A percentile compares a stretch with the other conserved stretches of the same genome.
Conservation (phyloP, 768 basidiomycete genomes). For the Russula sp. region DNA sequence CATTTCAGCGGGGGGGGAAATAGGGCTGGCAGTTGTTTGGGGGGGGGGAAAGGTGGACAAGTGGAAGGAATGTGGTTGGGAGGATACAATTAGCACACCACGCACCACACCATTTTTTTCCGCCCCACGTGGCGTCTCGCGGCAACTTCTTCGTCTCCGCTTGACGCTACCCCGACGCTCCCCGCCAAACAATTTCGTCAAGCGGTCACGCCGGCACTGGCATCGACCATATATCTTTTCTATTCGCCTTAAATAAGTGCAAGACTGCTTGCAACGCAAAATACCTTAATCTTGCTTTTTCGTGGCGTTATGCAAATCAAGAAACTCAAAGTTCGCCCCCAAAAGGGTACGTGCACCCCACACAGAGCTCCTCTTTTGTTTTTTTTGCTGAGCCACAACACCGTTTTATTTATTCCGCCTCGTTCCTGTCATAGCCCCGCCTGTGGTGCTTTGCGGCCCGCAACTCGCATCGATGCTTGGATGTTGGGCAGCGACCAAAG, state of each 20-base stretch:
- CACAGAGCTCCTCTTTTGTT: background rate
- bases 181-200: background rate
- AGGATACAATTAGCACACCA: background rate
- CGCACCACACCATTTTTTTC: too few relatives aligned
- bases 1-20: conserved; percentile 19
- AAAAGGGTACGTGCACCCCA: conserved; percentile 46
- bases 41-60: background rate
- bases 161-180: too few relatives aligned
- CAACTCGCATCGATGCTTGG: conserved; percentile 75
- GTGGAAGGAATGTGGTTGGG: background rate
- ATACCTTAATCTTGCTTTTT: background rate
- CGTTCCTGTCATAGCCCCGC: conserved; percentile 31
- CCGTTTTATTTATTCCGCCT: conserved; percentile 35
- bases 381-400: conserved; percentile 8
- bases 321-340: conserved; percentile 72
- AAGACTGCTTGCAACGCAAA: background rate
- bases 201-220: background rate
- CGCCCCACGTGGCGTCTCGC: background rate
- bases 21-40: background rate
- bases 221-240: background rate
- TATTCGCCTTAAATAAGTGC: background rate
- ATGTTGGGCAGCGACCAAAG: conserved; percentile 75
- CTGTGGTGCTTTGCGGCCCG: conserved; percentile 46
- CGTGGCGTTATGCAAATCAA: conserved; percentile 46
- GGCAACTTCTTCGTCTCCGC: background rate